These are phyloP conservation scores for Lecanicillium sp. DNA, from an alignment of 2,329 filamentous ascomycete genomes.

Conservation along the genomic window DNA sequence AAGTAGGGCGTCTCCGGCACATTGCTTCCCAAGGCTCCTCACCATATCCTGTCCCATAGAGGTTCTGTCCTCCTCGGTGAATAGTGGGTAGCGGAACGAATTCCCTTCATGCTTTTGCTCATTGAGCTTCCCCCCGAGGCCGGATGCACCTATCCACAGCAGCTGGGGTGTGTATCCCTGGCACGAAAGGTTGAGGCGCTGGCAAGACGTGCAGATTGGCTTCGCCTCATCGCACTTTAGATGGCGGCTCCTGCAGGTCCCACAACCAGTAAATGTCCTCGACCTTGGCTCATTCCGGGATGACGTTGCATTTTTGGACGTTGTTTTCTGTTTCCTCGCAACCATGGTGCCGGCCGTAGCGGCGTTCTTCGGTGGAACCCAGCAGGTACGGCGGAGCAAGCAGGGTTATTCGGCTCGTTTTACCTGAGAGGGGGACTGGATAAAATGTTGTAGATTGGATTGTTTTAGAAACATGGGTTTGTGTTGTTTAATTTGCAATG, in stretches of 20 bases:
- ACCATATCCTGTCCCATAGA: slow-evolving; percentile 26
- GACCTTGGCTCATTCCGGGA: neutral
- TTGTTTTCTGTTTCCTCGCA: too few species aligned
- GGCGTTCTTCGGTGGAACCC: neutral
- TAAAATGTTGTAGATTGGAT: too few species aligned
- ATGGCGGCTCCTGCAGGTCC: slow-evolving; percentile 29
- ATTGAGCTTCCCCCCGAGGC: slow-evolving; percentile 16
- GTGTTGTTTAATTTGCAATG: too few species aligned
- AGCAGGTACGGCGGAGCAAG: neutral
- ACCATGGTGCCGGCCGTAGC: neutral
- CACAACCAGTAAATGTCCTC: slow-evolving; percentile 24
- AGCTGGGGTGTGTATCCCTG: slow-evolving; percentile 30
- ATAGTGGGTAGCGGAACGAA: slow-evolving; percentile 33
- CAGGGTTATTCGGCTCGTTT: neutral
- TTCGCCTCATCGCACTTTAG: slow-evolving; percentile 36
- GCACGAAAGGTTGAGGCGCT: slow-evolving; percentile 24
- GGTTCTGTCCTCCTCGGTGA: slow-evolving; percentile 27
- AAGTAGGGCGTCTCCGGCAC: slow-evolving; percentile 14
- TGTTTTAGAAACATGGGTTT: too few species aligned
- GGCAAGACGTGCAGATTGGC: slow-evolving; percentile 30
- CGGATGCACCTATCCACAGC: slow-evolving; percentile 19
- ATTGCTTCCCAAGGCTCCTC: slow-evolving; percentile 19
- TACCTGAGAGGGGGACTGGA: neutral
- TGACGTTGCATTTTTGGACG: neutral
- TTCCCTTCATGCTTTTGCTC: slow-evolving; percentile 10